phyloP scores from a whole-genome alignment of 169 alveolate species.

The Eimeria brunetti region DNA sequence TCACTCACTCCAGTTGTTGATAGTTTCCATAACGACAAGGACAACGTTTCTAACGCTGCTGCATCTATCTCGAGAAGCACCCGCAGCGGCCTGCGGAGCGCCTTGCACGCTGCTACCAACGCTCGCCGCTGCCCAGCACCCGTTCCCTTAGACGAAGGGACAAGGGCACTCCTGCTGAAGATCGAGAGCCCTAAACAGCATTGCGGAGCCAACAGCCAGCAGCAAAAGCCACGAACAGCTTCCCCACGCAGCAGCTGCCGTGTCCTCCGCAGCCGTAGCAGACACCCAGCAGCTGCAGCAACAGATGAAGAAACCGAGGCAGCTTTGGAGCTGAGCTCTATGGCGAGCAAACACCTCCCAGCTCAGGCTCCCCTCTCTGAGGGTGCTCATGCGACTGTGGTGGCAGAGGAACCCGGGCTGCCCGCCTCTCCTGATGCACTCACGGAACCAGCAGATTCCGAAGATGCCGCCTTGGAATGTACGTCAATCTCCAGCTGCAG shows the following conservation, averaged over 20 bases:
- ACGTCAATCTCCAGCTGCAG: background rate
- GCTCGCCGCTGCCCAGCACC: background rate
- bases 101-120: background rate
- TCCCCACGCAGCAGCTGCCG: slow-evolving; percentile 15
- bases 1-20: background rate
- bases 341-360: background rate
- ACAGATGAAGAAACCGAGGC: background rate
- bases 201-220: slow-evolving; percentile 4
- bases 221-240: background rate
- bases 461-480: background rate
- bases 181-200: slow-evolving; percentile 8
- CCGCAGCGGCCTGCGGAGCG: background rate
- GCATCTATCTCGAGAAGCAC: slow-evolving; percentile 2
- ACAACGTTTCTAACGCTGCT: slow-evolving; percentile 1
- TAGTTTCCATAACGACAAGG: background rate
- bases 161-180: background rate
- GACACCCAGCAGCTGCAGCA: background rate
- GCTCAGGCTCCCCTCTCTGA: slow-evolving; percentile 3
- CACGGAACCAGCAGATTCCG: slow-evolving; percentile 11
- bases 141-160: background rate
- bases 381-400: background rate
- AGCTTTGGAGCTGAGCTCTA: background rate
- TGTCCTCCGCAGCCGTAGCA: slow-evolving; percentile 41
- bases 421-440: slow-evolving; percentile 59
- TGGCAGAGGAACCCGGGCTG: slow-evolving; percentile 4